Conservation (phyloP, 495 filamentous ascomycete genomes). For the Baudoinia panamericana region DNA sequence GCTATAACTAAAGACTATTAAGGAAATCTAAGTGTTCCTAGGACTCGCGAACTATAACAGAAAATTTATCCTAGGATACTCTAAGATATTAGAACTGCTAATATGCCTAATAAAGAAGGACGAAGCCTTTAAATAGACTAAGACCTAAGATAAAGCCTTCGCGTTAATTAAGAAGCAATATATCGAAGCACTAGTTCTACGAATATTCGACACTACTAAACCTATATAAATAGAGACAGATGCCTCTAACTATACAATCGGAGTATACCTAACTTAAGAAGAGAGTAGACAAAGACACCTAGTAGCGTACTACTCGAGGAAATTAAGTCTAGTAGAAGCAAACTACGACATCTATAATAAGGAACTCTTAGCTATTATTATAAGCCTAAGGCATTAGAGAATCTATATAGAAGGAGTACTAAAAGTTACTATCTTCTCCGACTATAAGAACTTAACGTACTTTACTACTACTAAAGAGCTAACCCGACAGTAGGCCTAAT, state of each 20-base stretch:
- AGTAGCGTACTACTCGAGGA: conserved; percentile 20
- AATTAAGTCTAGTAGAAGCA: conserved; percentile 16
- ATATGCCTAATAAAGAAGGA: conserved; percentile 15
- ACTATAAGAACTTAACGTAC: conserved; percentile 19
- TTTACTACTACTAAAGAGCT: conserved; percentile 2
- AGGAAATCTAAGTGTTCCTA: conserved; percentile 19
- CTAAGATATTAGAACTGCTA: conserved; percentile 9
- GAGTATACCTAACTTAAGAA: conserved; percentile 5
- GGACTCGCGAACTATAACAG: conserved; percentile 22
- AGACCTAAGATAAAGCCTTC: conserved; percentile 32
- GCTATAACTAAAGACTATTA: conserved; percentile 11
- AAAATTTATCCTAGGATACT: conserved; percentile 17
- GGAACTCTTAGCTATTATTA: conserved; percentile 24
- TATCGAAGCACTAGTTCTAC: conserved; percentile 24
- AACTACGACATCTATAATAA: conserved; percentile 23
- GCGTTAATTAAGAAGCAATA: conserved; percentile 35
- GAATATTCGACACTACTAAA: conserved; percentile 2
- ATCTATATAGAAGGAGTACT: conserved; percentile 15
- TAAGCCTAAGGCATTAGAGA: conserved; percentile 22
- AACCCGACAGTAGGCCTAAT: background rate
- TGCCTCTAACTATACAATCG: conserved; percentile 19
- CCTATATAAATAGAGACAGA: conserved; percentile 22
- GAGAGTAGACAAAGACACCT: conserved; percentile 8
- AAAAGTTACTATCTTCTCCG: conserved; percentile 1
- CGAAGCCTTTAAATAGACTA: conserved; percentile 3